Evolutionary conservation across 805 yeast genomes (phyloP), one percentile per base, ranked within the genome.

Genomic region (Nakazawaea sp.): DNA sequence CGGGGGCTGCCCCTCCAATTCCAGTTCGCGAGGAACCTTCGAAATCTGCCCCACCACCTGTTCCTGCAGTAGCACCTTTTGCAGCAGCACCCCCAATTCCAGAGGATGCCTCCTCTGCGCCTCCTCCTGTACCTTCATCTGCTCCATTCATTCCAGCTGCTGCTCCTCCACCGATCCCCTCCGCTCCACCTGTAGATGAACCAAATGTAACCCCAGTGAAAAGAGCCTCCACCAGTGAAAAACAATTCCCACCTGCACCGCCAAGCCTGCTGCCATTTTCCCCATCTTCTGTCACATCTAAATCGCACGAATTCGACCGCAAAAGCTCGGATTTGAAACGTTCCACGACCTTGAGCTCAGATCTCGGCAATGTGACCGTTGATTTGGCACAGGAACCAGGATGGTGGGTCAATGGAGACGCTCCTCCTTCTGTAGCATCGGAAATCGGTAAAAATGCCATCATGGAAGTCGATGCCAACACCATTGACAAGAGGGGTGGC

Each of bases 351-450:
- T n/a, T n/a, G n/a, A n/a, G n/a, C n/a, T n/a, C n/a, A n/a, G n/a
- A n/a, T n/a, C n/a, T n/a, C n/a, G n/a, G n/a, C n/a, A n/a, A n/a
- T n/a, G n/a, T n/a, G n/a, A n/a, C n/a, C n/a, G n/a, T n/a, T n/a
- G n/a, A n/a, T n/a, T n/a, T n/a, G n/a, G n/a, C n/a, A n/a, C n/a
- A n/a, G n/a, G 53, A 52, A 4, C 46, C 67, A 2, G 58, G 56
- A 13, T 88, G 96, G 96, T 85, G 92, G 90, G 46, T 74, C 12
- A 59, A 59, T 9, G 64, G 70, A 12, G 68, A 69, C 6, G 59
- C 78, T 5, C 95, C 95, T 2, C 71, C 75, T 0, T 51, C 61
- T 13, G 52, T 79, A 18, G 55, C 60, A 2, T 20, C 53, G 1
- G 62, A 58, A 34, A 55, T 60, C 16, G 71, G 72, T 2, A 63